These are phyloP conservation scores for Cytospora paraplurivora DNA, from an alignment of 2,329 filamentous ascomycete species.

Conservation along the genomic window DNA sequence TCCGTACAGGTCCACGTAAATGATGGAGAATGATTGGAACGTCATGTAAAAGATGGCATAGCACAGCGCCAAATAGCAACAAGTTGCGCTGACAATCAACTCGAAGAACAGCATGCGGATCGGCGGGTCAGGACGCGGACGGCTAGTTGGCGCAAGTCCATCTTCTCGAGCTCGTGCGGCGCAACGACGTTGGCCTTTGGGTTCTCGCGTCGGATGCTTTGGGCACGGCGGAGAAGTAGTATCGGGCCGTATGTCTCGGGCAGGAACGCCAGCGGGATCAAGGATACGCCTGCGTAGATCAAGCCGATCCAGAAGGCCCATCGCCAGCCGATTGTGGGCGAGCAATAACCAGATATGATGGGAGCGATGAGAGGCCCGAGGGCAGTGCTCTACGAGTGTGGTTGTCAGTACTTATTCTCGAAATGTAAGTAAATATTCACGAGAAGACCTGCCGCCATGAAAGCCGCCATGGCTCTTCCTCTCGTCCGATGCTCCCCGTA, in stretches of 20 bases:
- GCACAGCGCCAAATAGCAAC: constrained; percentile 69
- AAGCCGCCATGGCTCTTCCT: constrained; percentile 63
- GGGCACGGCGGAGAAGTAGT: constrained; percentile 59
- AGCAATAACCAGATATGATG: constrained; percentile 64
- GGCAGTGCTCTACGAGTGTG: constrained; percentile 54
- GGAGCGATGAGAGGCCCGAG: constrained; percentile 69
- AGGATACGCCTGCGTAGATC: constrained; percentile 65
- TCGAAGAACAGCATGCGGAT: constrained; percentile 73
- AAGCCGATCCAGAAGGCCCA: constrained; percentile 73
- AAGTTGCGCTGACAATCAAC: constrained; percentile 71
- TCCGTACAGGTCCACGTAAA: constrained; percentile 65
- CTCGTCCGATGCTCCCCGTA: constrained; percentile 58
- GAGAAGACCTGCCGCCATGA: constrained; percentile 57
- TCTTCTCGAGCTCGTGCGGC: constrained; percentile 64
- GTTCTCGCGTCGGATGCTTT: constrained; percentile 56
- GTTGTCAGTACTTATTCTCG: neutral
- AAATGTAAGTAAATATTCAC: constrained; percentile 4
- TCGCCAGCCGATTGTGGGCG: constrained; percentile 62
- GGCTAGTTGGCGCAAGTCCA: constrained; percentile 59
- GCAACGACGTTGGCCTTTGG: constrained; percentile 56
- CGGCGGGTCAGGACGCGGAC: constrained; percentile 72
- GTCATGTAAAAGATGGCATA: constrained; percentile 72
- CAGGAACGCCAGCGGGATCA: constrained; percentile 62
- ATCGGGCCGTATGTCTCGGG: constrained; percentile 66
- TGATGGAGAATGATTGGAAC: constrained; percentile 73